Conservation (phyloP, 2,329 filamentous ascomycete species). For the Phaeoacremonium minimum region DNA sequence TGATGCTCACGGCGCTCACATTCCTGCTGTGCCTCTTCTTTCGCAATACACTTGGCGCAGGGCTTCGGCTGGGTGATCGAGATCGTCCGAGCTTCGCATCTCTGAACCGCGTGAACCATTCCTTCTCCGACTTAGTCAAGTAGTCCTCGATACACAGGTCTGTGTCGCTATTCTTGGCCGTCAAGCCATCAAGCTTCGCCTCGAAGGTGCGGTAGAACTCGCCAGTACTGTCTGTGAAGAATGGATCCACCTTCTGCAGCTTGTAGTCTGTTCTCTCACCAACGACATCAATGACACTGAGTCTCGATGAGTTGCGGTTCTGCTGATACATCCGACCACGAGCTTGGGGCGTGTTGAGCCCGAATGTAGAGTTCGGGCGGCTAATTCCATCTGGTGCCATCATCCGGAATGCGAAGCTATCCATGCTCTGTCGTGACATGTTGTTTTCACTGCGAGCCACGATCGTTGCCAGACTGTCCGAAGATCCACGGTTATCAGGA, state of each 20-base stretch:
- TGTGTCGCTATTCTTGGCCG: conserved; percentile 50
- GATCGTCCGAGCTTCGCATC: conserved; percentile 52
- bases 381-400: conserved; percentile 13
- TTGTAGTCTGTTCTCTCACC: conserved; percentile 58
- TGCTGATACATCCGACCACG: conserved; percentile 1
- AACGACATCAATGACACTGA: conserved; percentile 53
- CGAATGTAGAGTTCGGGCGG: background rate
- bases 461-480: conserved; percentile 7
- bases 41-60: conserved; percentile 11
- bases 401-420: conserved; percentile 20
- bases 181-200: conserved; percentile 47
- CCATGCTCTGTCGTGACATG: conserved; percentile 13
- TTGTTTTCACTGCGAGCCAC: background rate
- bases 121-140: conserved; percentile 60
- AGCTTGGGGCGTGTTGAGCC: background rate
- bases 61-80: conserved; percentile 26
- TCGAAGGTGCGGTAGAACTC: conserved; percentile 57
- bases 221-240: conserved; percentile 61
- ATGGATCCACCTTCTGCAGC: conserved; percentile 62
- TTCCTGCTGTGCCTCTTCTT: conserved; percentile 15
- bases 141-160: conserved; percentile 62
- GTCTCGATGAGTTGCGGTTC: conserved; percentile 33
- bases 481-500: conserved; percentile 4
- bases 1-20: conserved; percentile 18
- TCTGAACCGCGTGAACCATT: conserved; percentile 58